Percentiles rank a stretch among this genome's conserved stretches.
Conservation (phyloP, 805 yeast genomes). For the Saturnispora bothae region DNA sequence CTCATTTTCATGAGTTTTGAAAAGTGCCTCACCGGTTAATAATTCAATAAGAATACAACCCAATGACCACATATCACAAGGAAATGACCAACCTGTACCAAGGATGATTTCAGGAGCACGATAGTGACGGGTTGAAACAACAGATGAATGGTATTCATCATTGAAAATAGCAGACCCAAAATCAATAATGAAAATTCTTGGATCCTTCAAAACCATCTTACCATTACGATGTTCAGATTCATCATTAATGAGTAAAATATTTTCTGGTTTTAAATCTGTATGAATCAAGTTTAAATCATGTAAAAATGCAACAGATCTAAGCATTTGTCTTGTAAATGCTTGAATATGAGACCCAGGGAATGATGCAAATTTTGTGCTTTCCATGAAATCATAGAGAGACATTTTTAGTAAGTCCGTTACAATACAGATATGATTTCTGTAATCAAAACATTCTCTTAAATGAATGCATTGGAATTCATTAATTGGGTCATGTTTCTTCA, state of each 20-base stretch:
- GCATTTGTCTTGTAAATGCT: slow-evolving; percentile 74
- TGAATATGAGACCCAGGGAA: slow-evolving; percentile 93
- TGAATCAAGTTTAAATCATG: slow-evolving; percentile 88
- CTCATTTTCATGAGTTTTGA: slow-evolving; percentile 87
- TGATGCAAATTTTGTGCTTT: slow-evolving; percentile 71
- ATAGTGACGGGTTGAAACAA: slow-evolving; percentile 92
- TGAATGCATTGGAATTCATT: slow-evolving; percentile 73
- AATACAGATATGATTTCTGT: slow-evolving; percentile 84
- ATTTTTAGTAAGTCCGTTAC: slow-evolving; percentile 82
- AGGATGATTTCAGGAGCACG: slow-evolving; percentile 94
- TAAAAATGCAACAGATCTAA: slow-evolving; percentile 75
- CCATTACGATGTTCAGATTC: slow-evolving; percentile 31
- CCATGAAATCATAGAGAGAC: slow-evolving; percentile 83
- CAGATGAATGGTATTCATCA: slow-evolving; percentile 86
- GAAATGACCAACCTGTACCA: slow-evolving; percentile 94
- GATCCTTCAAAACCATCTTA: slow-evolving; percentile 49
- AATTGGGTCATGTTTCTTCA: slow-evolving; percentile 59
- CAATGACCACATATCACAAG: slow-evolving; percentile 95
- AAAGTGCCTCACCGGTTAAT: slow-evolving; percentile 87
- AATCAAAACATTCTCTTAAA: slow-evolving; percentile 83
- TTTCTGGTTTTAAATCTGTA: slow-evolving; percentile 96
- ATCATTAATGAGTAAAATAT: slow-evolving; percentile 59
- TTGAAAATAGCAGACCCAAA: slow-evolving; percentile 95
- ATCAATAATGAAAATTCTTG: slow-evolving; percentile 82
- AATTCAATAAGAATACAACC: slow-evolving; percentile 91